Evolutionary conservation across 257 asterid species (phyloP).

Genomic region (Solanum pinnatisectum): DNA sequence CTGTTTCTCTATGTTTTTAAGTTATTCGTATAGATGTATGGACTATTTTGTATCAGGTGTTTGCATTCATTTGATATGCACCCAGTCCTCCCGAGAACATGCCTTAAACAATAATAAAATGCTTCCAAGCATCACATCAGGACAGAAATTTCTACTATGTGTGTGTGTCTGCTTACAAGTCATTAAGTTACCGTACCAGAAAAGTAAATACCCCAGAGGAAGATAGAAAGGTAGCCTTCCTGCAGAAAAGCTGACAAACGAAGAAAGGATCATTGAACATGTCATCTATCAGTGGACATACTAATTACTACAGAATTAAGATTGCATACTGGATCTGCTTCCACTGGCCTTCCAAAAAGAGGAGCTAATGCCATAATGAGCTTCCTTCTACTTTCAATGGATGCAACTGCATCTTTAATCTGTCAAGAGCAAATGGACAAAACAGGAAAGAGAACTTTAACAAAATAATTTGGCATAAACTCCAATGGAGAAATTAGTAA

Average conservation of each 20-base stretch:
- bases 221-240: constrained; percentile 70
- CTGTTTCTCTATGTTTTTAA: neutral
- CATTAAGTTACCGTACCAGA: constrained; percentile 38
- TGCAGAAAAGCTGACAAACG: constrained; percentile 64
- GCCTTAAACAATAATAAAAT: neutral
- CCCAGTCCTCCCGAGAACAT: neutral
- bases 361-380: constrained; percentile 60
- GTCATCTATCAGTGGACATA: neutral
- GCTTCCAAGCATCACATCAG: neutral
- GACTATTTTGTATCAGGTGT: neutral
- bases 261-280: constrained; percentile 7
- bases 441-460: neutral
- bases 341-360: constrained; percentile 75
- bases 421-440: constrained; percentile 12
- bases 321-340: constrained; percentile 73
- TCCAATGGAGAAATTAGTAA: neutral
- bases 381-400: constrained; percentile 65
- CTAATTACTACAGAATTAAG: constrained; percentile 5
- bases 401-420: constrained; percentile 75
- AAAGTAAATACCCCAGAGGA: constrained; percentile 67
- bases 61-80: neutral
- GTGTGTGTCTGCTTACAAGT: neutral
- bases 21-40: neutral
- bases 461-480: neutral
- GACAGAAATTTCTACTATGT: neutral